Base-by-base conservation (phyloP, 768 basidiomycete species). In the Lactarius trivialis region DNA sequence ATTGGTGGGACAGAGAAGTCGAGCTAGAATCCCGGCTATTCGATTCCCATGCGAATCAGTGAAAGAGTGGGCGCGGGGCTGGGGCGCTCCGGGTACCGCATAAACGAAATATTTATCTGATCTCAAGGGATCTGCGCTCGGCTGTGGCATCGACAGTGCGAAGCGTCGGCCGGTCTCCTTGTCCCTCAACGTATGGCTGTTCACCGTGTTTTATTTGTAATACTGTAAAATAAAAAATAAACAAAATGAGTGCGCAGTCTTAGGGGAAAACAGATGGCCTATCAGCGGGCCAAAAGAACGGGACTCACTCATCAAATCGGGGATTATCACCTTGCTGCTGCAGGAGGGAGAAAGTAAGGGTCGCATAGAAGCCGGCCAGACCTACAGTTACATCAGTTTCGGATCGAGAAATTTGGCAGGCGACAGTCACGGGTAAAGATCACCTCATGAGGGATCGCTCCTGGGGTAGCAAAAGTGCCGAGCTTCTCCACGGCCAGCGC, bases 271-370 rank as follows among this genome's bases (percentile, higher is more conserved):
- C 43, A 37, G 24, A 57, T n/a, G 26, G 48, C 36, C 6, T 34
- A 61, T 58, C 61, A 28, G n/a, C 26, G 61, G 56, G n/a, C 17
- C 36, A 37, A 26, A 7, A n/a, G 12, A 43, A 58, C 51, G 61
- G 56, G 36, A 56, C 33, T 53, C 52, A 26, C 60, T 49, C 60
- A 39, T 55, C n/a, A 21, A 37, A 24, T 51, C 36, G 14, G 54
- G 49, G 48, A 32, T 48, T 49, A 45, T 63, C 51, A 54, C 24
- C 52, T 21, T 32, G 4, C 37, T 17, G 6, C 37, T 11, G 12
- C 28, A 32, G 15, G 43, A 45, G 6, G n/a, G 21, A n/a, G 50
- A 48, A 37, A 52, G 49, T 26, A 48, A 24, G 26, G 56, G 39
- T 30, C 50, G 17, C 21, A 55, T 11, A 39, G 32, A 34, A 36